phyloP scores from a whole-genome alignment of 2,329 filamentous ascomycete genomes.

The Diaporthe humulicola region DNA sequence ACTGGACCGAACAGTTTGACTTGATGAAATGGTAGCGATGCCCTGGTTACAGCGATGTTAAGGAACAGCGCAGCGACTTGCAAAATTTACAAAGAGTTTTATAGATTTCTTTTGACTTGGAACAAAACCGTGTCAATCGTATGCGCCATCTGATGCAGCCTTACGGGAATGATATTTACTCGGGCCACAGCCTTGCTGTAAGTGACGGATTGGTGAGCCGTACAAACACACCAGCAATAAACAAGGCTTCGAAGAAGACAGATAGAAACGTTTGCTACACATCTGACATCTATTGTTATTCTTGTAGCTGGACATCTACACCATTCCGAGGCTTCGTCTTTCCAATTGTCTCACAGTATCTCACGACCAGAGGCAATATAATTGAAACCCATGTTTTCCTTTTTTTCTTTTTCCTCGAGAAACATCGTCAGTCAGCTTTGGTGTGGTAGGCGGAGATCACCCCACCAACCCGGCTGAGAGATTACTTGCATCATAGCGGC shows the following conservation, averaged over 20 bases:
- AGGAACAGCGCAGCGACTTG: slow-evolving; percentile 2
- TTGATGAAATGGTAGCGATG: background rate
- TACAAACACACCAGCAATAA: too few species aligned
- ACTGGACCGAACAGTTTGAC: slow-evolving; percentile 2
- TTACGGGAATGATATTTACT: background rate
- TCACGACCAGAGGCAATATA: background rate
- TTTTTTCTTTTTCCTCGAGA: background rate
- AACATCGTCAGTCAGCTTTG: background rate
- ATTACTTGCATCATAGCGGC: slow-evolving; percentile 21
- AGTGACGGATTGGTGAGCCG: background rate
- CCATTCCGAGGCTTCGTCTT: too few species aligned
- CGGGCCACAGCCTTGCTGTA: background rate
- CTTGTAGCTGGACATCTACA: background rate
- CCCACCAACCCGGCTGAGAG: slow-evolving; percentile 5
- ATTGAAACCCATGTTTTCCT: background rate
- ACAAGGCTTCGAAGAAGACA: background rate
- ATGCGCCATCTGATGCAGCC: background rate
- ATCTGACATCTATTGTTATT: background rate
- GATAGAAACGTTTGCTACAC: too few species aligned
- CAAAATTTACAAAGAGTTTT: background rate
- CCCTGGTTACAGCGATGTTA: background rate
- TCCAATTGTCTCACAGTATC: background rate
- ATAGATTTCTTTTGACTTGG: background rate
- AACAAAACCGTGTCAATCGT: background rate
- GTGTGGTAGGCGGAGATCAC: background rate